Evolutionary conservation across 1,139 yeast species (phyloP).

Genomic region (Pichia sp.): DNA sequence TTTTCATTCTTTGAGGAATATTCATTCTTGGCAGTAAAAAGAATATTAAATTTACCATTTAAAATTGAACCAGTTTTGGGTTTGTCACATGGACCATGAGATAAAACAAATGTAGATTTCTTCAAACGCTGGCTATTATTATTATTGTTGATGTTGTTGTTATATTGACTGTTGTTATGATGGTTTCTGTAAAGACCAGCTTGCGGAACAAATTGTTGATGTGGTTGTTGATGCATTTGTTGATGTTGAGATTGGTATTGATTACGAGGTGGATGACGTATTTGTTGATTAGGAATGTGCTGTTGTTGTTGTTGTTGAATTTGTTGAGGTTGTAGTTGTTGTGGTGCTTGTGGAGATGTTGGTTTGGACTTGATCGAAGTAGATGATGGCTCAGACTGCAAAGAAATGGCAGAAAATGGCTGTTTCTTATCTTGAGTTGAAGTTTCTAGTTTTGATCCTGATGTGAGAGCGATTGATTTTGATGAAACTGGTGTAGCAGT

Average conservation of each 20-base stretch:
- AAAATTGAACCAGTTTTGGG: constrained; percentile 44
- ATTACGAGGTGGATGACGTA: constrained; percentile 1
- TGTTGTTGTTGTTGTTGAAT: constrained; percentile 9
- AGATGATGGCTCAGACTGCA: no score
- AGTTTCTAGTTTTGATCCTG: no score
- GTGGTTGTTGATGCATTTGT: constrained; percentile 1
- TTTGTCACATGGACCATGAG: constrained; percentile 37
- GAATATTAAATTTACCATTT: constrained; percentile 51
- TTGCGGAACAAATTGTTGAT: constrained; percentile 2
- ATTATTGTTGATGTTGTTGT: background rate
- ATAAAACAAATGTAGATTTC: constrained; percentile 18
- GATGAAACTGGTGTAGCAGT: background rate
- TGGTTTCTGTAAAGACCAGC: constrained; percentile 1
- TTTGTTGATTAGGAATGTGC: constrained; percentile 3
- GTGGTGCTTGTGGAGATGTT: constrained; percentile 1
- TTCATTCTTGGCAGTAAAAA: constrained; percentile 38
- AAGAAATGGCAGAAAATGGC: no score
- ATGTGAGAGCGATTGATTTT: no score
- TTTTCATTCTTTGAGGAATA: constrained; percentile 29
- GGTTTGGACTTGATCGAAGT: background rate
- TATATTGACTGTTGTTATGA: background rate
- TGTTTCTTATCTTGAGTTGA: no score
- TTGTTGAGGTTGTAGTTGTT: constrained; percentile 16
- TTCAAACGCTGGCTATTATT: constrained; percentile 2
- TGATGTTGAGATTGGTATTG: constrained; percentile 3